These are phyloP conservation scores for Didymella pomorum DNA, from an alignment of 2,329 filamentous ascomycete species.

Conservation along the genomic window DNA sequence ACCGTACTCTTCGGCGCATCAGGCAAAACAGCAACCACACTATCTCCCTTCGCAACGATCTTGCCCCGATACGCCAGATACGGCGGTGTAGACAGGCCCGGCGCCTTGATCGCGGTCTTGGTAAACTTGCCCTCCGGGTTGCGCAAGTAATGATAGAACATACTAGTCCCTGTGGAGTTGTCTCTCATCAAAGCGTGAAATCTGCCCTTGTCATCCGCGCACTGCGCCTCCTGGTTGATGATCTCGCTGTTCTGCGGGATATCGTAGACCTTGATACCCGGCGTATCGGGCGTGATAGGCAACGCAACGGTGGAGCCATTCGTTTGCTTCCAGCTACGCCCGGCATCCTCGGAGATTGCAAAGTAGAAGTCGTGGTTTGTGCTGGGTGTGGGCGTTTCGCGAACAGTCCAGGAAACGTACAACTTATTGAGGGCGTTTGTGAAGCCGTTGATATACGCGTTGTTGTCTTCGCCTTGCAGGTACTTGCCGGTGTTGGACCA, in stretches of 20 bases:
- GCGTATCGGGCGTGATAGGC: constrained; percentile 53
- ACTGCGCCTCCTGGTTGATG: constrained; percentile 61
- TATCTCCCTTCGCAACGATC: constrained; percentile 39
- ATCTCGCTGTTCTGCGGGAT: constrained; percentile 59
- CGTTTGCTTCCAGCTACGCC: constrained; percentile 55
- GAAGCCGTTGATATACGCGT: constrained; percentile 62
- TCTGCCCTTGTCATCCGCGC: constrained; percentile 55
- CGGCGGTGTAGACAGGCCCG: constrained; percentile 41
- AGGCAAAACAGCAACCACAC: constrained; percentile 41
- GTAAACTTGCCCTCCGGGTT: constrained; percentile 39
- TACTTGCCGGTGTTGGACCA: constrained; percentile 55
- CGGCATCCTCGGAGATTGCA: constrained; percentile 57
- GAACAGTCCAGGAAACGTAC: constrained; percentile 61
- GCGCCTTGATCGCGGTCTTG: constrained; percentile 42
- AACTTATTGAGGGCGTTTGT: constrained; percentile 49
- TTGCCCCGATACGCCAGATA: constrained; percentile 47
- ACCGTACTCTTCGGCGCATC: constrained; percentile 41
- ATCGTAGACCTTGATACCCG: constrained; percentile 55
- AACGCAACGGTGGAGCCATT: constrained; percentile 50
- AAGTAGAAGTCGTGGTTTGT: constrained; percentile 63
- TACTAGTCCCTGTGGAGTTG: constrained; percentile 37
- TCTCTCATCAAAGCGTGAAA: constrained; percentile 62
- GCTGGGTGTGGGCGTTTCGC: constrained; percentile 56
- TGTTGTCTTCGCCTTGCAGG: constrained; percentile 57
- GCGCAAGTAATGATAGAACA: constrained; percentile 47